A percentile compares a stretch with the other conserved stretches of the same genome.
Conservation (phyloP, 441 rosid genomes). For the Euphorbia schlechtendalii region DNA sequence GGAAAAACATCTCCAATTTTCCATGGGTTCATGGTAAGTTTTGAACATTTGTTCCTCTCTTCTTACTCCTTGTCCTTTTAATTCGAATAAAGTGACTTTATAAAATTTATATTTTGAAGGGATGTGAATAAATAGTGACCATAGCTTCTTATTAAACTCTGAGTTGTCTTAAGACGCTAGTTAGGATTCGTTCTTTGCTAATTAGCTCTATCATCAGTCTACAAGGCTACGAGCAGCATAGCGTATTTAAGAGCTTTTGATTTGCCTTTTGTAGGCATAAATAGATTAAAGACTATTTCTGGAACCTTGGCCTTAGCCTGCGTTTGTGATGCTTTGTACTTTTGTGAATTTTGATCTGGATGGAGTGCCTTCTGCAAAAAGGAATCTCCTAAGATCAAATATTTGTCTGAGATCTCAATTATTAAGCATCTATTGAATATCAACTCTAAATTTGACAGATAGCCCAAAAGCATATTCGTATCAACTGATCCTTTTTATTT, state of each 20-base stretch:
- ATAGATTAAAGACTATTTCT: background rate
- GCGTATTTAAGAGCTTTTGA: background rate
- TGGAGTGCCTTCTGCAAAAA: background rate
- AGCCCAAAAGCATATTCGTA: background rate
- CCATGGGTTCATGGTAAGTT: conserved; percentile 65
- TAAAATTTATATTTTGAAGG: conserved; percentile 1
- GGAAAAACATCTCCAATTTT: conserved; percentile 57
- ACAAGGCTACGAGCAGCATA: no score
- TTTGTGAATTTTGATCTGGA: background rate
- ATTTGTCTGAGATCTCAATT: no score
- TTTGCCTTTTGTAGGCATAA: background rate
- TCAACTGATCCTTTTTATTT: background rate
- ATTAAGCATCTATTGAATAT: background rate
- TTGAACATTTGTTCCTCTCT: conserved; percentile 1
- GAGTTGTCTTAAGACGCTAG: background rate
- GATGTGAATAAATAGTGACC: background rate
- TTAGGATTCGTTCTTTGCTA: background rate
- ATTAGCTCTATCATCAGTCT: background rate
- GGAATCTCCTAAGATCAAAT: no score
- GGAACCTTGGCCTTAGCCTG: background rate
- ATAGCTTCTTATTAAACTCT: background rate
- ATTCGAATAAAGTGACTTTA: background rate
- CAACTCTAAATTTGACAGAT: background rate
- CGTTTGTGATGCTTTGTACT: background rate
- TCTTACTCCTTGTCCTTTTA: background rate